Evolutionary conservation across 192 early-diverging fungal species (phyloP), one percentile per base, ranked within the genome.

Genomic region (Rhizophagus sp.): DNA sequence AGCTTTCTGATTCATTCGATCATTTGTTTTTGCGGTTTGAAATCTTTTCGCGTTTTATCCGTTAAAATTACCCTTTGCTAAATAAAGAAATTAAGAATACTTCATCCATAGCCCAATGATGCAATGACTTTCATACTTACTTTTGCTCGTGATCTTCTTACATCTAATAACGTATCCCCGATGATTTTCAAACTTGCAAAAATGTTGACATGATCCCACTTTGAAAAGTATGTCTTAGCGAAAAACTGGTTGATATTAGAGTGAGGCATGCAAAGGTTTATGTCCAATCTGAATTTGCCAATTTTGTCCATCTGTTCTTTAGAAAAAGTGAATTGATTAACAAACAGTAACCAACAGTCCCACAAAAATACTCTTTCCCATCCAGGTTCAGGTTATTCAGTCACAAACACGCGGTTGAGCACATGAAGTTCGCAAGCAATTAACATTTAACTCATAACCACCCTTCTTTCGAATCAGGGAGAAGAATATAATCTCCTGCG

Each of bases 161-260:
- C 11, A 47, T 47, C 1, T 12, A 47, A 3, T 47, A 47, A 47
- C 1, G 44, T 2, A 47, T 47, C 44, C 44, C 44, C 44, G 11
- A 47, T 47, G 11, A 3, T 11, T 47, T 47, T 13, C 44, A 13
- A 12, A 1, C 44, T 73, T 73, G n/a, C 47, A 47, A 73, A 73
- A 2, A 27, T n/a, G 44, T 57, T n/a, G 47, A 73, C 47, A 24
- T 50, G 3, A 73, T 50, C 25, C 71, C 71, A 73, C 27, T 39
- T 12, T 2, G 4, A 34, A 33, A 75, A 62, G 57, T 0, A 36
- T 9, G 30, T 75, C 62, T 62, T 52, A 63, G 52, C 57, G 36
- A 75, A 75, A 63, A 75, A 62, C 7, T 75, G 61, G 19, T 62
- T 75, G 34, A 75, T 75, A 36, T 52, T 52, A 63, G 73, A 61